phyloP scores from a whole-genome alignment of 345 rosid species.

The Populus alba region DNA sequence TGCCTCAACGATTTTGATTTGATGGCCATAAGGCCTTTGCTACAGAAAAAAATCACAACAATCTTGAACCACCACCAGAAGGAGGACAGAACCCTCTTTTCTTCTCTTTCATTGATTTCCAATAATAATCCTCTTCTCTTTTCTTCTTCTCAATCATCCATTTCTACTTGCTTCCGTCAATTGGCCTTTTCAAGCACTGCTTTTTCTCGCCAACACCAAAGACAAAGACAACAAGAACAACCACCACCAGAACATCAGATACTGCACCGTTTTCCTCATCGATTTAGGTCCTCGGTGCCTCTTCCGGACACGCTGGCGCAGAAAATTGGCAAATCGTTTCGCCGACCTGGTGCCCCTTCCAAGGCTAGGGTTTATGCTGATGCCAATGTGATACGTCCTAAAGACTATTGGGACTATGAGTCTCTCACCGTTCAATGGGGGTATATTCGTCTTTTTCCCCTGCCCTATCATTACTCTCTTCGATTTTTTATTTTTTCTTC shows the following conservation, averaged over 20 bases:
- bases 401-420: conserved; percentile 93
- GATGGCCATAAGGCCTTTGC: conserved; percentile 79
- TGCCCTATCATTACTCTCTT: neutral
- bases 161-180: conserved; percentile 12
- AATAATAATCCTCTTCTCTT: conserved; percentile 3
- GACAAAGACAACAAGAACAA: conserved; percentile 13
- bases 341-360: conserved; percentile 94
- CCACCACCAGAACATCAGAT: conserved; percentile 11
- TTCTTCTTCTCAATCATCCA: conserved; percentile 5
- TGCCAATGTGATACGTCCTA: conserved; percentile 77
- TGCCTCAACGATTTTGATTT: conserved; percentile 9
- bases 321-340: conserved; percentile 88
- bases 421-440: conserved; percentile 88
- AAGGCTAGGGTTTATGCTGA: conserved; percentile 94
- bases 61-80: conserved; percentile 27
- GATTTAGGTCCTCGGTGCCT: conserved; percentile 25
- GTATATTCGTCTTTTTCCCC: conserved; percentile 28
- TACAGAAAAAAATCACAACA: conserved; percentile 33
- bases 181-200: conserved; percentile 11
- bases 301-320: conserved; percentile 79
- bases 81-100: conserved; percentile 11
- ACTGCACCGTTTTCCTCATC: conserved; percentile 15
- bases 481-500: no score
- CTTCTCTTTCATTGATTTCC: conserved; percentile 5
- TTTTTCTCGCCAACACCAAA: neutral